phyloP scores from a whole-genome alignment of 1,284 basidiomycete species.

The Trichosporon sp. region DNA sequence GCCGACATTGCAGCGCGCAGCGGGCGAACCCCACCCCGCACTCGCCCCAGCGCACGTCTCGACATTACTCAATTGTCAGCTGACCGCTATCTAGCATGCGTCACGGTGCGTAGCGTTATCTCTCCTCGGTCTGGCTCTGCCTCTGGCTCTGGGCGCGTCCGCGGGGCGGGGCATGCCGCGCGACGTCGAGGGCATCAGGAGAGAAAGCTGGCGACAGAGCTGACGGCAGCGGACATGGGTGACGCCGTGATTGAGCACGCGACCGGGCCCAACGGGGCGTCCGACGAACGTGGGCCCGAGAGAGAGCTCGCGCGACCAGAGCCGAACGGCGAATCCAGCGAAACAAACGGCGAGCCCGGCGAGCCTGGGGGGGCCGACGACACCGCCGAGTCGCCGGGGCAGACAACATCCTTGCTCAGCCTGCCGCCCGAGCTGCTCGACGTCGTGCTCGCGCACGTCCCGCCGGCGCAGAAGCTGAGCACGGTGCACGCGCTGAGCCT shows the following conservation, averaged over 20 bases:
- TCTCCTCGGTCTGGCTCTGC: too few species aligned
- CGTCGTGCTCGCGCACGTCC: constrained; percentile 39
- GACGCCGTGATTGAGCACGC: neutral
- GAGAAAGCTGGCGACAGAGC: too few species aligned
- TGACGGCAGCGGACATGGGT: neutral
- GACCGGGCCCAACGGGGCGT: too few species aligned
- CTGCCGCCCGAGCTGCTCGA: constrained; percentile 48
- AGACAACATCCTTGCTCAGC: constrained; percentile 15
- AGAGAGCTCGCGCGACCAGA: neutral
- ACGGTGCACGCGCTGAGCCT: constrained; percentile 39
- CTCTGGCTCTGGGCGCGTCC: too few species aligned
- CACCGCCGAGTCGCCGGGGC: neutral
- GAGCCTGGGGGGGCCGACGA: neutral
- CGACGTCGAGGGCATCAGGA: too few species aligned
- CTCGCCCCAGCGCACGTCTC: neutral
- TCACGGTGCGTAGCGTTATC: too few species aligned
- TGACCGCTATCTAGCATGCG: too few species aligned
- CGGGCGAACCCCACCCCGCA: neutral
- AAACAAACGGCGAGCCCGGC: neutral
- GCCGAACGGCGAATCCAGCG: too few species aligned
- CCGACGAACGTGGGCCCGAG: neutral
- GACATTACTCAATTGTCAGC: neutral
- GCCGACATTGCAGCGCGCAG: neutral
- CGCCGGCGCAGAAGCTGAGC: constrained; percentile 35
- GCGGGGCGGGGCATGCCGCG: too few species aligned